phyloP scores from a whole-genome alignment of 116 monocot species.

The Dioscorea cayenensis region DNA sequence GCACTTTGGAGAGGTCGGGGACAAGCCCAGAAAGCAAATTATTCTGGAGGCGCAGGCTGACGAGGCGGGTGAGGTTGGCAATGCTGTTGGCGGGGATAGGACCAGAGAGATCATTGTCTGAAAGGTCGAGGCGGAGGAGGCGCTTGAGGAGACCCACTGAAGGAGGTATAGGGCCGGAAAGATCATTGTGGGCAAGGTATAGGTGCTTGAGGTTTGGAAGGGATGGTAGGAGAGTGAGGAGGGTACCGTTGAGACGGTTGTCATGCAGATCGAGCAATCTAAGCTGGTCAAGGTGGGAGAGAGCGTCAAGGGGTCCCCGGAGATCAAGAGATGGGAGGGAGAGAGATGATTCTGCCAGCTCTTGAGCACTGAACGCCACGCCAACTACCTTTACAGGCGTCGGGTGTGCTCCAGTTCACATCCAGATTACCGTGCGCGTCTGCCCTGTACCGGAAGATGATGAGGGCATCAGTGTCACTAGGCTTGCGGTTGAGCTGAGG shows the following conservation, averaged over 20 bases:
- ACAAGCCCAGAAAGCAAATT: slow-evolving; percentile 50
- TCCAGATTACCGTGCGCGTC: slow-evolving; percentile 59
- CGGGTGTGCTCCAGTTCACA: slow-evolving; percentile 47
- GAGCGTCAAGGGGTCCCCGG: slow-evolving; percentile 34
- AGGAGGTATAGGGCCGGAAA: slow-evolving; percentile 46
- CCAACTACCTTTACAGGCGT: slow-evolving; percentile 57
- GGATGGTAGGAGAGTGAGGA: slow-evolving; percentile 23
- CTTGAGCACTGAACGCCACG: slow-evolving; percentile 36
- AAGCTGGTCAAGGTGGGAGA: slow-evolving; percentile 49
- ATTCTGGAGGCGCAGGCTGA: slow-evolving; percentile 51
- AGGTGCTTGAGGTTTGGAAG: slow-evolving; percentile 50
- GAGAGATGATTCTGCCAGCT: slow-evolving; percentile 40
- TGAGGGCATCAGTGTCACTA: slow-evolving; percentile 42
- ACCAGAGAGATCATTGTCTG: slow-evolving; percentile 45
- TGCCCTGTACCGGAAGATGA: slow-evolving; percentile 30
- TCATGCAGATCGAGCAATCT: slow-evolving; percentile 46
- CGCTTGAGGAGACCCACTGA: slow-evolving; percentile 22
- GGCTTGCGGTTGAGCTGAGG: slow-evolving; percentile 1
- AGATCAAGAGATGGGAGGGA: slow-evolving; percentile 45
- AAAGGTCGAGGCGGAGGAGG: slow-evolving; percentile 54
- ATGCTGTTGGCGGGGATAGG: slow-evolving; percentile 29
- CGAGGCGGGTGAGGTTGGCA: slow-evolving; percentile 36
- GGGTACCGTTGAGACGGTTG: slow-evolving; percentile 67
- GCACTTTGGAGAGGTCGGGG: slow-evolving; percentile 29
- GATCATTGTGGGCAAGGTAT: slow-evolving; percentile 58